Percentiles rank a stretch among this genome's conserved stretches.
phyloP scores from a whole-genome alignment of 176 grass and related monocot species.

The Zea luxurians region DNA sequence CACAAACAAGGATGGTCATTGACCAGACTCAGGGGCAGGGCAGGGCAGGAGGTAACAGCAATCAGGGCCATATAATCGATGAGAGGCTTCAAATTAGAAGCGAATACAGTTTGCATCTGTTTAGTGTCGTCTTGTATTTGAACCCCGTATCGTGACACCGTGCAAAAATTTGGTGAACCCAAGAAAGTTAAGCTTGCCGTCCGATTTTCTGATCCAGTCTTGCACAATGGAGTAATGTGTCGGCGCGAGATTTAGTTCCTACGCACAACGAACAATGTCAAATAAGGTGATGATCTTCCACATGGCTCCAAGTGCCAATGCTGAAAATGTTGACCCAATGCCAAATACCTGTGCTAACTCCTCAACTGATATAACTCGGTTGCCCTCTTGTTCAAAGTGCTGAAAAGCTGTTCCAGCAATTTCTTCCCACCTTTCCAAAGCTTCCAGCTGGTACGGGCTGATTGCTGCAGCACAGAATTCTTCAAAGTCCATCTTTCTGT shows the following conservation, averaged over 20 bases:
- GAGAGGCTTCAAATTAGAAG: slow-evolving; percentile 62
- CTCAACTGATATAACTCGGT: slow-evolving; percentile 78
- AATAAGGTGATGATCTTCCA: neutral
- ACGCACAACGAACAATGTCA: slow-evolving; percentile 21
- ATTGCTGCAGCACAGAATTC: slow-evolving; percentile 96
- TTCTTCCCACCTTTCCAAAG: slow-evolving; percentile 93
- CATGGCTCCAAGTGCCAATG: neutral
- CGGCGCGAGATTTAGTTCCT: slow-evolving; percentile 86
- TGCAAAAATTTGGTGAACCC: slow-evolving; percentile 99
- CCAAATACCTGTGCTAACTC: slow-evolving; percentile 79
- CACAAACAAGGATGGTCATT: slow-evolving; percentile 54
- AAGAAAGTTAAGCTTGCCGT: slow-evolving; percentile 93
- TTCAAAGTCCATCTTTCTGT: slow-evolving; percentile 90
- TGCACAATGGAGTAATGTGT: slow-evolving; percentile 80
- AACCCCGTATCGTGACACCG: slow-evolving; percentile 81
- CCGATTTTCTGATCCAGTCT: slow-evolving; percentile 96
- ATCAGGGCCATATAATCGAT: slow-evolving; percentile 47
- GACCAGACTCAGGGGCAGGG: slow-evolving; percentile 32
- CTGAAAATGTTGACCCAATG: neutral
- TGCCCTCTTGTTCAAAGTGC: slow-evolving; percentile 87
- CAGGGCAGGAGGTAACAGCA: slow-evolving; percentile 31
- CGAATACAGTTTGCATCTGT: slow-evolving; percentile 54
- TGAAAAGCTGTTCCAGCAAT: slow-evolving; percentile 91
- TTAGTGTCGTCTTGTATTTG: slow-evolving; percentile 91
- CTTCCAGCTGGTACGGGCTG: slow-evolving; percentile 94